Evolutionary conservation across 2,329 filamentous ascomycete species (phyloP).

Genomic region (Curvularia spicifera): DNA sequence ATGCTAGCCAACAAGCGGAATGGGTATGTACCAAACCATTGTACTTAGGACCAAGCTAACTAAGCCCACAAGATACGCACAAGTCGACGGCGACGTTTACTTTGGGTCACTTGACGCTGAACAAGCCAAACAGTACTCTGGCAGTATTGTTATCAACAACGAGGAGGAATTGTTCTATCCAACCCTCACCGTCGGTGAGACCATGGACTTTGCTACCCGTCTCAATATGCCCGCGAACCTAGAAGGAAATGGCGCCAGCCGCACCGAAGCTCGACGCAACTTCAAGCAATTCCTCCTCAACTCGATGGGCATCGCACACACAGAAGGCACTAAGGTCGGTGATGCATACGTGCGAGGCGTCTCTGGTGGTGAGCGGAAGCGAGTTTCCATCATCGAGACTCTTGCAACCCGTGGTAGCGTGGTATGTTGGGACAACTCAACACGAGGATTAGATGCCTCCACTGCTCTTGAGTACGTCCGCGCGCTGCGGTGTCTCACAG

Average conservation of each 20-base stretch:
- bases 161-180: constrained; percentile 62
- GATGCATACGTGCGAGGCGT: constrained; percentile 71
- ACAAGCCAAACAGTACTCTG: constrained; percentile 77
- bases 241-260: constrained; percentile 52
- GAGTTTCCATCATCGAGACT: constrained; percentile 71
- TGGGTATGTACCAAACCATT: constrained; percentile 59
- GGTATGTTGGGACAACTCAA: constrained; percentile 57
- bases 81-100: constrained; percentile 67
- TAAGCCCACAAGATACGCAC: constrained; percentile 50
- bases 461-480: constrained; percentile 63
- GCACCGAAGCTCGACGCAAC: constrained; percentile 56
- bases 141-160: constrained; percentile 73
- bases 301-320: constrained; percentile 56
- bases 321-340: constrained; percentile 69
- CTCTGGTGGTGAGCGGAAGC: constrained; percentile 71
- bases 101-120: constrained; percentile 66
- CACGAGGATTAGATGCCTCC: constrained; percentile 45
- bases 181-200: constrained; percentile 58
- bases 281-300: constrained; percentile 62
- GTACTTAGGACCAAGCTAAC: constrained; percentile 35
- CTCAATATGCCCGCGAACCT: constrained; percentile 65
- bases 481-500: constrained; percentile 58
- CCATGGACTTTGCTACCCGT: constrained; percentile 62
- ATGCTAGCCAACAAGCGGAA: constrained; percentile 57
- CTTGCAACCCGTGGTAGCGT: constrained; percentile 65